phyloP scores from a whole-genome alignment of 495 filamentous ascomycete genomes.

The Aspergillus mulundensis region DNA sequence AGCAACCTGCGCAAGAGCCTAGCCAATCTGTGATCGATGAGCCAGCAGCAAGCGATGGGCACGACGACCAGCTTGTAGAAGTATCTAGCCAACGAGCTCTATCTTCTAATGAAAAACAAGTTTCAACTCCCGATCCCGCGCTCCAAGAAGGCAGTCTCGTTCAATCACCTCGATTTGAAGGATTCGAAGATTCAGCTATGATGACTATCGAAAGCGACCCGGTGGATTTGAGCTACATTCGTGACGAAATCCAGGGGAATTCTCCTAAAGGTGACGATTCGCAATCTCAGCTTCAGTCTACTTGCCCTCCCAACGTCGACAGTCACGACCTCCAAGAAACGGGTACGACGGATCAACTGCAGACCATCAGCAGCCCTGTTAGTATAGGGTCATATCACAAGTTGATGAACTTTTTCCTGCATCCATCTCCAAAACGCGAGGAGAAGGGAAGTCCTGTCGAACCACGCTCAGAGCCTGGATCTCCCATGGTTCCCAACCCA shows the following conservation, averaged over 20 bases:
- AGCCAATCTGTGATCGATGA: slow-evolving; percentile 4
- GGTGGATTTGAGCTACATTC: not conserved
- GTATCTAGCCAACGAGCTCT: not conserved
- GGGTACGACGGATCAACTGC: slow-evolving; percentile 12
- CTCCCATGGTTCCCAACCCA: slow-evolving; percentile 23
- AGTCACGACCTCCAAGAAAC: not conserved
- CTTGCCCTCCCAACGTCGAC: slow-evolving; percentile 8
- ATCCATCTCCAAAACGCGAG: not conserved
- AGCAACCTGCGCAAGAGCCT: slow-evolving; percentile 20
- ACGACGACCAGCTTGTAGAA: slow-evolving; percentile 1
- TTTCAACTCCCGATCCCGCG: not conserved
- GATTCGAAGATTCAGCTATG: slow-evolving; percentile 11
- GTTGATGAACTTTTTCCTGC: slow-evolving; percentile 8
- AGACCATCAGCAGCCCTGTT: slow-evolving; percentile 15
- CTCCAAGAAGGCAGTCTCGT: slow-evolving; percentile 10
- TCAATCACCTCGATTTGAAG: slow-evolving; percentile 20
- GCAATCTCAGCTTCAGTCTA: not conserved
- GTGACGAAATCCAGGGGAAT: not conserved
- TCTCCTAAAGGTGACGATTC: not conserved
- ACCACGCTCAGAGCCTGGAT: slow-evolving; percentile 1
- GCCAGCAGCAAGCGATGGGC: not conserved
- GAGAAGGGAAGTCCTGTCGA: not conserved
- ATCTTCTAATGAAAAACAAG: not conserved
- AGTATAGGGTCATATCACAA: slow-evolving; percentile 6
- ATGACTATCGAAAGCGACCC: not conserved